Evolutionary conservation across 257 asterid species (phyloP).

Genomic region (Solanum corneliomulleri): DNA sequence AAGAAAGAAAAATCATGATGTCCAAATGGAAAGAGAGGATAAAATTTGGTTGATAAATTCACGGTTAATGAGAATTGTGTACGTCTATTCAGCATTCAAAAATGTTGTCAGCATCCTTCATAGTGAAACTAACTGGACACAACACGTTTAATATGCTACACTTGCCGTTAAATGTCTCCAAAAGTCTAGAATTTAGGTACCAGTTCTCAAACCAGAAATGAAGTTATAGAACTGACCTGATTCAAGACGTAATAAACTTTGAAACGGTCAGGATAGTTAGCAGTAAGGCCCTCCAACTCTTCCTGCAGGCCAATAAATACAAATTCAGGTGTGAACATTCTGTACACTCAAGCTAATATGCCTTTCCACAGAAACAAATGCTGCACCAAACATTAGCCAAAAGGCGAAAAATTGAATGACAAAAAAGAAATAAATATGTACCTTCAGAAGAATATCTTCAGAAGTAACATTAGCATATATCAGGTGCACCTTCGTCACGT

Average conservation of each 20-base stretch:
- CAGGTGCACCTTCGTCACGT: conserved; percentile 66
- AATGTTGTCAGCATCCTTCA: background rate
- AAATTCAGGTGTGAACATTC: background rate
- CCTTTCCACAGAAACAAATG: background rate
- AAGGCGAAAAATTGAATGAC: background rate
- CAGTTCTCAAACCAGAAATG: background rate
- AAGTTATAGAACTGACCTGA: conserved; percentile 32
- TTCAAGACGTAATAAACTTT: conserved; percentile 71
- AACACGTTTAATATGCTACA: background rate
- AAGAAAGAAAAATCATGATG: background rate
- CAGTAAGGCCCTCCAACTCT: conserved; percentile 57
- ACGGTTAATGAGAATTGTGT: background rate
- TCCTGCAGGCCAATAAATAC: conserved; percentile 34
- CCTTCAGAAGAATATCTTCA: conserved; percentile 93
- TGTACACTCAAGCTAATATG: background rate
- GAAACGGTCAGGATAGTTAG: conserved; percentile 47
- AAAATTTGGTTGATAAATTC: no score
- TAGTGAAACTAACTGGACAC: background rate
- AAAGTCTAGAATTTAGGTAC: background rate
- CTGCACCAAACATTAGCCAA: background rate
- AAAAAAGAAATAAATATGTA: conserved; percentile 3
- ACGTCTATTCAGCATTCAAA: background rate
- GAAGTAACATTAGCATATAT: conserved; percentile 81
- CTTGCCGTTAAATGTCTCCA: background rate
- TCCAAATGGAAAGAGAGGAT: no score